These are phyloP conservation scores for Teratosphaeria gauchensis DNA, from an alignment of 2,329 filamentous ascomycete species.

Conservation along the genomic window DNA sequence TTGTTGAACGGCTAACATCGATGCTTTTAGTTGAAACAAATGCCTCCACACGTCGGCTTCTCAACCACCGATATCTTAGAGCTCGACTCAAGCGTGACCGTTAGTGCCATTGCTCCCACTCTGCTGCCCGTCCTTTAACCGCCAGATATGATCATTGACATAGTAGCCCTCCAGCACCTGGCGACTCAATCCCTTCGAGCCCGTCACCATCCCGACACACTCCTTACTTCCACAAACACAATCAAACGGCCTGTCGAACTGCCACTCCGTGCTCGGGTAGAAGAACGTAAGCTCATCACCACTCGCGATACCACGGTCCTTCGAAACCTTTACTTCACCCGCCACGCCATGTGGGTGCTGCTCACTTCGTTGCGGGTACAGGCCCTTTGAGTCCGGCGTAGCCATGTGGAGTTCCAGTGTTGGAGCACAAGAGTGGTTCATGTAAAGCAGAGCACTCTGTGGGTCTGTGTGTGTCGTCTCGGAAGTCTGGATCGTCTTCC, in stretches of 20 bases:
- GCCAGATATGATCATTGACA: constrained; percentile 34
- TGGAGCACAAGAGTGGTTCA: constrained; percentile 46
- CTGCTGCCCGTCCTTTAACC: constrained; percentile 1
- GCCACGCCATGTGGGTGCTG: constrained; percentile 3
- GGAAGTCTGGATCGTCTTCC: constrained; percentile 44
- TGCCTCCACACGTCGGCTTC: no score
- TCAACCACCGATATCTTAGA: neutral
- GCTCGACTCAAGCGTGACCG: neutral
- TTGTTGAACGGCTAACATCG: neutral
- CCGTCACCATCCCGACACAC: constrained; percentile 31
- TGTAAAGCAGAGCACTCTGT: constrained; percentile 47
- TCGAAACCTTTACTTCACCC: constrained; percentile 14
- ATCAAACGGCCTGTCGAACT: constrained; percentile 36
- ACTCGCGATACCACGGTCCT: constrained; percentile 26
- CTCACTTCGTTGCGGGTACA: constrained; percentile 11
- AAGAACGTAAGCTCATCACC: constrained; percentile 39
- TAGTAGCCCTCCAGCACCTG: constrained; percentile 29
- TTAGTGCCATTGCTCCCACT: neutral
- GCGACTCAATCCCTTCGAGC: constrained; percentile 28
- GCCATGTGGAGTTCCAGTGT: constrained; percentile 45
- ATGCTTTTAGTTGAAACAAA: neutral
- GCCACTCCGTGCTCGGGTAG: constrained; percentile 41
- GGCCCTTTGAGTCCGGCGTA: constrained; percentile 14
- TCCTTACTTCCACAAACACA: constrained; percentile 31
- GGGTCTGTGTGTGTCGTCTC: constrained; percentile 44